Base-by-base conservation (phyloP, 805 yeast species). In the Grigorovia transvaalensis region DNA sequence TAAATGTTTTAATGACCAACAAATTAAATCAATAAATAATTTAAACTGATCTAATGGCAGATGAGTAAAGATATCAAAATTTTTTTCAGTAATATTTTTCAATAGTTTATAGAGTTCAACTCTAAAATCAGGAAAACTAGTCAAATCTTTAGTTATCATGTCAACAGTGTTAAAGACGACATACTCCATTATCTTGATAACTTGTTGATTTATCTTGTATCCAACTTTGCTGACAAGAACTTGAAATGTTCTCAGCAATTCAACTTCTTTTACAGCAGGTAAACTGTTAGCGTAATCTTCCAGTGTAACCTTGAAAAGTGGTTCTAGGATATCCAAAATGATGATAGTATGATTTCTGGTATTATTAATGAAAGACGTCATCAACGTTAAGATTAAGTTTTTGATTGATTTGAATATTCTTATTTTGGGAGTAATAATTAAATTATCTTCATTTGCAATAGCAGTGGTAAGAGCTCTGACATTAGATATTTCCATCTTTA, bases 1-100 rank as follows among this genome's bases (percentile, higher is more conserved):
- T 62, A 87, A 89, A 68, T 91, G 98, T 71, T 90, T 89, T 67
- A 91, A 85, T 0, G 97, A 96, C 98, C 98, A 91, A 61, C 89
- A 74, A 41, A 95, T 88, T 1, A 96, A 93, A 69, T 88, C 88
- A 54, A 91, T 81, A 51, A 91, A 83, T 51, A 85, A 77, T 62
- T 84, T 87, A 77, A 91, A 89, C 15, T 91, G 90, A 54, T 79
- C 85, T 2, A 88, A 88, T 6, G 95, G 89, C 56, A 91, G 76
- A 64, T 85, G 84, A 52, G 87, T 73, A 57, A 91, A 74, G 0
- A 96, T 91, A 50, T 79, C 76, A 75, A 91, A 91, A 19, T 89
- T 80, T 61, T 83, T 82, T 56, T 44, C 20, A 27, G 50, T 54
- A 7, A 53, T 50, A 8, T 44, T 54, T 9, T 51, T 49, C 45